phyloP scores from a whole-genome alignment of 257 asterid species.

The Plectranthus barbatus region DNA sequence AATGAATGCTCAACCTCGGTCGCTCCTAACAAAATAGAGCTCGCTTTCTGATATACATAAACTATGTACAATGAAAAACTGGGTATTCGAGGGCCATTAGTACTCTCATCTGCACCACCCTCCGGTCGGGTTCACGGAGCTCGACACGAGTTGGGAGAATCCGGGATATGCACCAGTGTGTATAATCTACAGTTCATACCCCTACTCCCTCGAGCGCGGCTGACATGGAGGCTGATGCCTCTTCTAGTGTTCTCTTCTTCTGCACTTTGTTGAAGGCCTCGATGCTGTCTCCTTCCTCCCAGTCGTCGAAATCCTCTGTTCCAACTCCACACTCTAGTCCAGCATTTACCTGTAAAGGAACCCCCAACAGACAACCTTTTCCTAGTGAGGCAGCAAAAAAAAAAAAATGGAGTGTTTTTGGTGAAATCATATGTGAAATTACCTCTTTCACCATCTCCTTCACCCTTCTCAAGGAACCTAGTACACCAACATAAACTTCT shows the following conservation, averaged over 20 bases:
- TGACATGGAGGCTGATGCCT: slow-evolving; percentile 93
- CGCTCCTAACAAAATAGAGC: slow-evolving; percentile 62
- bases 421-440: background rate
- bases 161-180: background rate
- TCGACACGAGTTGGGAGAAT: background rate
- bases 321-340: slow-evolving; percentile 98
- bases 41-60: slow-evolving; percentile 33
- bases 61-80: slow-evolving; percentile 69
- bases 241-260: slow-evolving; percentile 91
- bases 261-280: slow-evolving; percentile 76
- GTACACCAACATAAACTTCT: slow-evolving; percentile 65
- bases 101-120: background rate
- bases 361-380: background rate
- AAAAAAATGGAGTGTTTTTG: background rate
- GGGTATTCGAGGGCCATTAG: too few species aligned
- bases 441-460: slow-evolving; percentile 98
- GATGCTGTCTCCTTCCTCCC: slow-evolving; percentile 76
- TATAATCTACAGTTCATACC: slow-evolving; percentile 24
- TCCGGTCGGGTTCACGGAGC: background rate
- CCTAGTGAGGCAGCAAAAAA: background rate
- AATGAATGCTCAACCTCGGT: slow-evolving; percentile 37
- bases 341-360: slow-evolving; percentile 60
- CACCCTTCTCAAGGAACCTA: slow-evolving; percentile 76
- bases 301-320: slow-evolving; percentile 51
- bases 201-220: slow-evolving; percentile 72